Base-by-base conservation (phyloP, 257 asterid genomes). In the Petunia axillaris region DNA sequence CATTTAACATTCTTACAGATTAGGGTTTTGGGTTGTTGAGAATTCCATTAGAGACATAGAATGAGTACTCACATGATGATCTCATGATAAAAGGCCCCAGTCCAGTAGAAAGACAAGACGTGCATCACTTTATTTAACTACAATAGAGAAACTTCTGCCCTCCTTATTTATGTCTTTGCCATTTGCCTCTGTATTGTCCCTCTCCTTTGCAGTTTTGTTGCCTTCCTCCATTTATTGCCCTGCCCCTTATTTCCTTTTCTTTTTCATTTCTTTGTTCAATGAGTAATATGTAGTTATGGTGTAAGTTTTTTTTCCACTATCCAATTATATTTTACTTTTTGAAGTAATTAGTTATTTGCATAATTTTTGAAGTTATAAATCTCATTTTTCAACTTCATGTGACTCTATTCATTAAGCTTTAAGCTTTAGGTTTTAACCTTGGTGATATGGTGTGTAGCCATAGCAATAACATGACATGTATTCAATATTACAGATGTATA, bases 101-200 rank as follows among this genome's bases (percentile, higher is more conserved):
- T 10, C 8, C 6, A 64, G 71, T 64, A 64, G 78, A 50, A 46
- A 46, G 78, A 73, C 78, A 73, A 73, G 46, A 73, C 63, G 25
- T 73, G 46, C 25, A 73, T 73, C 62, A 35, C 62, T 50, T 50
- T 15, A 48, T 73, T 70, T 35, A 73, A 73, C 78, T 50, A 73
- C 62, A 73, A 73, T 73, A 36, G 63, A 73, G 78, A 73, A 73
- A 73, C 78, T 73, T 73, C 63, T 73, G 78, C 63, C 74, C 64
- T 67, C 36, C 54, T 7, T 44, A 15, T 70, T 53, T 73, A 71
- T 53, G 62, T 44, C 52, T 25, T 8, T 71, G 6, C 62, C 68
- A 14, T 57, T 44, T 60, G 14, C 55, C 71, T 59, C 53, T 14
- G 64, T 36, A 1, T 4, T n/a, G 68, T 65, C 73, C 44, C 67